Base-by-base conservation (phyloP, 768 basidiomycete species). In the Amanita pseudoporphyria region DNA sequence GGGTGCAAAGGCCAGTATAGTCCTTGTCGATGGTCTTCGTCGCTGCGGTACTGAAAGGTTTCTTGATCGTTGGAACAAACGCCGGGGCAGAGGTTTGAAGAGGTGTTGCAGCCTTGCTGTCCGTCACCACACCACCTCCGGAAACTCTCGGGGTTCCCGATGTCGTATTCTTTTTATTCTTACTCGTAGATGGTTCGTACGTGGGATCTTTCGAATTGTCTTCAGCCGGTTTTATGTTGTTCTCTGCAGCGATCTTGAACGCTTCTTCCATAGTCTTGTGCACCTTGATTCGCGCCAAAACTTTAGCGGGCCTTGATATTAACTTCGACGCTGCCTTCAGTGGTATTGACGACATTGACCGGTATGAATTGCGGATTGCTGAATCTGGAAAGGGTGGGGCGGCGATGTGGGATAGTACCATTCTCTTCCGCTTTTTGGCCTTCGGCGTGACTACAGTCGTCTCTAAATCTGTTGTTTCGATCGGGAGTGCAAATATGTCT, bases 311-410 rank as follows among this genome's bases (percentile, higher is more conserved):
- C 36, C 31, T 26, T 28, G 45, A 37, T n/a, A 18, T 10, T 6
- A 28, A 45, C 3, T 5, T n/a, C 9, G 45, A 14, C 6, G 22
- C 1, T 16, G 35, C 13, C 28, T 39, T 33, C 45, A 38, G 33
- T 51, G 53, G 41, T 35, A 41, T 40, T 24, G 35, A 38, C 16
- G 49, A 14, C 18, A 56, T 47, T 7, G 18, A 52, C 18, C 39
- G 38, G 44, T 66, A 64, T 7, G 56, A 45, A 10, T 52, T 45
- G 10, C 35, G 52, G 4, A 35, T 36, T 10, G n/a, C 21, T 16
- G 49, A 55, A 18, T 31, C 24, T 18, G 56, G 56, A 13, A 64
- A 46, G 0, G 58, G 58, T 1, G 65, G 65, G 2, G 63, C 58
- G 24, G 49, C 40, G 9, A 67, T 55, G 43, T 64, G 53, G 5